phyloP scores from a whole-genome alignment of 1,284 basidiomycete species.

The Sanghuangporus sanghuang region DNA sequence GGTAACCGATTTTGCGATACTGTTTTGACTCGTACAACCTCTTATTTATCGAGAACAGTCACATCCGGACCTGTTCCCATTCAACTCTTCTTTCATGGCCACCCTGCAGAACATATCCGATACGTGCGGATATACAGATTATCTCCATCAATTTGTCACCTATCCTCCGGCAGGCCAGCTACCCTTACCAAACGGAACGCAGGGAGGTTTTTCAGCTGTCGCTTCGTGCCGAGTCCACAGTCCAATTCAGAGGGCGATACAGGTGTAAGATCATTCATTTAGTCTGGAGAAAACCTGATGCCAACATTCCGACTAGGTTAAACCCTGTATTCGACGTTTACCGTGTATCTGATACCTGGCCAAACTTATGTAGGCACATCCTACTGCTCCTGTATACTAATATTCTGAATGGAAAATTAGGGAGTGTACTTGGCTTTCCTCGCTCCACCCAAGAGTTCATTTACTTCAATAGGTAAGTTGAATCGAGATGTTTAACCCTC shows the following conservation, averaged over 20 bases:
- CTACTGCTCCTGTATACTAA: slow-evolving; percentile 18
- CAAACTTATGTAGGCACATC: slow-evolving; percentile 27
- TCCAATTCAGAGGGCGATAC: slow-evolving; percentile 28
- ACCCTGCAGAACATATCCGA: slow-evolving; percentile 32
- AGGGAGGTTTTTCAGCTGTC: slow-evolving; percentile 28
- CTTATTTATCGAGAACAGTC: slow-evolving; percentile 28
- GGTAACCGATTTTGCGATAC: slow-evolving; percentile 17
- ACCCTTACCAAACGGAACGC: slow-evolving; percentile 37
- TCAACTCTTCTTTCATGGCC: slow-evolving; percentile 30
- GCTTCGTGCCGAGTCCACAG: slow-evolving; percentile 41
- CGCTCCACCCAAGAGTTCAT: slow-evolving; percentile 46
- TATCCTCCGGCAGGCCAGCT: slow-evolving; percentile 42
- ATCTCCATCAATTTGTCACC: slow-evolving; percentile 34
- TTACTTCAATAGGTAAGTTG: slow-evolving; percentile 32
- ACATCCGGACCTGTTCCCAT: slow-evolving; percentile 47
- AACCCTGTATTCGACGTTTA: slow-evolving; percentile 53
- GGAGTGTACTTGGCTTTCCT: slow-evolving; percentile 56
- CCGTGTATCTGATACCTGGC: slow-evolving; percentile 33
- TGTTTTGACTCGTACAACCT: neutral
- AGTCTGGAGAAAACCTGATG: neutral
- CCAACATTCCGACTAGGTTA: slow-evolving; percentile 27
- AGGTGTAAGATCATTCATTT: slow-evolving; percentile 29
- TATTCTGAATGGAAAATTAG: slow-evolving; percentile 25
- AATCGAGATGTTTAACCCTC: neutral
- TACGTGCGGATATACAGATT: slow-evolving; percentile 37